phyloP scores from a whole-genome alignment of 495 filamentous ascomycete species.

The Tuber melanosporum region DNA sequence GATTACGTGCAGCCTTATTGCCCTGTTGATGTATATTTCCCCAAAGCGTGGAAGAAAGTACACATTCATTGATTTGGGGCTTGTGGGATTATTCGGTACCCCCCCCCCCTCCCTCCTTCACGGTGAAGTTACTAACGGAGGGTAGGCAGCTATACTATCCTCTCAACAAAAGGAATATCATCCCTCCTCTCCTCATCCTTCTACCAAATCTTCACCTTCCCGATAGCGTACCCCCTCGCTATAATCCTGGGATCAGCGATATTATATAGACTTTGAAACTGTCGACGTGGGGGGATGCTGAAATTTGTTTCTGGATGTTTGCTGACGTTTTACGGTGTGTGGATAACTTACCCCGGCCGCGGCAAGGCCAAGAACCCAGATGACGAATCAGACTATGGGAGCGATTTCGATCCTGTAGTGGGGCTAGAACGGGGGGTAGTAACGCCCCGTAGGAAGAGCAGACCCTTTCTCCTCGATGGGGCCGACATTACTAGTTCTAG shows the following conservation, averaged over 20 bases:
- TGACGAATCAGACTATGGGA: constrained; percentile 50
- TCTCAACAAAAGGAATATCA: constrained; percentile 92
- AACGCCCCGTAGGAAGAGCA: not conserved
- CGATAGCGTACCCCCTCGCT: constrained; percentile 77
- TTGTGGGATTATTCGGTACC: constrained; percentile 84
- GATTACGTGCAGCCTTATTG: constrained; percentile 65
- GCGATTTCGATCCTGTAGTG: constrained; percentile 20
- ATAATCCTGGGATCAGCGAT: constrained; percentile 81
- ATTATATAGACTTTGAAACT: constrained; percentile 87
- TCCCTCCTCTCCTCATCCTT: constrained; percentile 85
- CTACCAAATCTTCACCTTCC: constrained; percentile 79
- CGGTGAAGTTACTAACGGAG: constrained; percentile 40
- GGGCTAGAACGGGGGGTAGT: not conserved
- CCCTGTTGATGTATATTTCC: constrained; percentile 69
- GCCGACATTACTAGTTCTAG: not conserved
- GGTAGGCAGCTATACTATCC: constrained; percentile 81
- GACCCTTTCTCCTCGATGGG: not conserved
- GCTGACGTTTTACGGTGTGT: constrained; percentile 89
- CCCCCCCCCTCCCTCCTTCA: not conserved
- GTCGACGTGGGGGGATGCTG: constrained; percentile 60
- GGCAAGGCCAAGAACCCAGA: constrained; percentile 48
- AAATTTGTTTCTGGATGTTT: constrained; percentile 87
- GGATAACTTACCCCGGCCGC: constrained; percentile 66
- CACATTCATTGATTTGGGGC: constrained; percentile 86
- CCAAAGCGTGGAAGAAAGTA: constrained; percentile 69